A percentile compares a stretch with the other conserved stretches of the same genome.
Conservation (phyloP, 805 yeast species). For the Debaryomyces castellii region DNA sequence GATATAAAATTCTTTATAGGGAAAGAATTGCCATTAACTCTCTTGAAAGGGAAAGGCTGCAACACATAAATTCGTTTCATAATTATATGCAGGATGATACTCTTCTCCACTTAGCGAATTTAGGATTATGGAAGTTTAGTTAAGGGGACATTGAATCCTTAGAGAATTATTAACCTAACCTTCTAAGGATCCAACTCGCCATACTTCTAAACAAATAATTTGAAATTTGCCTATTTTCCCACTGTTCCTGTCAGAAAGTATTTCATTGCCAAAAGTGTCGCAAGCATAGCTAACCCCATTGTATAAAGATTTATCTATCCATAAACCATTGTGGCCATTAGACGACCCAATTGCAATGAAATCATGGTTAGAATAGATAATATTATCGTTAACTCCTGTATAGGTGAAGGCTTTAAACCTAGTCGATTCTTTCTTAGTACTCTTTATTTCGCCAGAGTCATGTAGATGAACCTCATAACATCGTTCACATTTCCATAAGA, state of each 20-base stretch:
- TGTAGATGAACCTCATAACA: not conserved
- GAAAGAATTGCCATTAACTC: too few species aligned
- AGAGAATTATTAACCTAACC: not conserved
- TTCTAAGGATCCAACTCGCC: conserved; percentile 62
- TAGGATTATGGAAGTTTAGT: too few species aligned
- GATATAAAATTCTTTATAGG: too few species aligned
- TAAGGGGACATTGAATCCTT: too few species aligned
- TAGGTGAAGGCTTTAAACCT: conserved; percentile 79
- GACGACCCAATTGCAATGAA: conserved; percentile 90
- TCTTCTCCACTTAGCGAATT: too few species aligned
- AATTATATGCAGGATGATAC: too few species aligned
- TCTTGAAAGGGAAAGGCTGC: too few species aligned
- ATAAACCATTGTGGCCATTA: conserved; percentile 87
- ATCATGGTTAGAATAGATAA: conserved; percentile 75
- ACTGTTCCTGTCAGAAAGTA: conserved; percentile 37
- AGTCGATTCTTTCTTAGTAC: conserved; percentile 1
- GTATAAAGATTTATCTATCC: conserved; percentile 73
- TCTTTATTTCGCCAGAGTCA: not conserved
- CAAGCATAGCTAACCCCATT: conserved; percentile 79
- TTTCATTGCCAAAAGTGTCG: conserved; percentile 88
- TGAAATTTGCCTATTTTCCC: conserved; percentile 60
- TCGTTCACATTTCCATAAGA: conserved; percentile 74
- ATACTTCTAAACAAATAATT: conserved; percentile 76
- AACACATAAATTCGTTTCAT: too few species aligned
- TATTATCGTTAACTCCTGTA: conserved; percentile 84